phyloP scores from a whole-genome alignment of 306 rosid species.

The Quercus agrifolia region DNA sequence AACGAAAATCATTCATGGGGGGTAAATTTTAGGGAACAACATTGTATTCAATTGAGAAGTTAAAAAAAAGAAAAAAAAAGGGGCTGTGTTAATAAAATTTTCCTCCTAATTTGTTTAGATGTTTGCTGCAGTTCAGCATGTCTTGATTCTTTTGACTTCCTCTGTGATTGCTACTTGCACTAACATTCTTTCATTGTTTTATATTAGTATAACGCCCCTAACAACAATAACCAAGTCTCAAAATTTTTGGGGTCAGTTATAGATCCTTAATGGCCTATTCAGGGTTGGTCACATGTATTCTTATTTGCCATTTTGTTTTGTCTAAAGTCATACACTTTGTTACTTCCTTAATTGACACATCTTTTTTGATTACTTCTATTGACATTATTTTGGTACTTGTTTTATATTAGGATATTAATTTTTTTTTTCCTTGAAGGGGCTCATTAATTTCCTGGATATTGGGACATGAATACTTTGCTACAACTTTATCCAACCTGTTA shows the following conservation, averaged over 20 bases:
- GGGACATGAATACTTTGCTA: constrained; percentile 1
- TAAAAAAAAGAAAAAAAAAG: no score
- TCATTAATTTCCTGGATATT: constrained; percentile 32
- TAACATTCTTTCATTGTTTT: background rate
- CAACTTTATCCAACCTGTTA: constrained; percentile 19
- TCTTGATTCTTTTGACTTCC: background rate
- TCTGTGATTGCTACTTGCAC: background rate
- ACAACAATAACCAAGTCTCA: no score
- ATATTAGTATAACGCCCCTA: background rate
- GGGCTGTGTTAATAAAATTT: background rate
- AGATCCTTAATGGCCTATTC: no score
- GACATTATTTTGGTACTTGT: no score
- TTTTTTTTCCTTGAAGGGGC: background rate
- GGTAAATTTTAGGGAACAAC: background rate
- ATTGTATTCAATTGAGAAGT: background rate
- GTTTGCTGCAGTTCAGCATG: background rate
- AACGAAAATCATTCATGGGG: background rate
- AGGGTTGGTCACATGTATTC: no score
- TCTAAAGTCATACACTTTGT: no score
- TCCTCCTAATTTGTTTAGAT: background rate
- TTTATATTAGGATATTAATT: background rate
- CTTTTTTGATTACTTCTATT: no score
- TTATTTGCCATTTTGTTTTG: no score
- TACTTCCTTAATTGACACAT: no score
- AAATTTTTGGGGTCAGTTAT: no score